Evolutionary conservation across 2,329 filamentous ascomycete genomes (phyloP), one percentile per base, ranked within the genome.

Genomic region (Domatiomyces globalis): DNA sequence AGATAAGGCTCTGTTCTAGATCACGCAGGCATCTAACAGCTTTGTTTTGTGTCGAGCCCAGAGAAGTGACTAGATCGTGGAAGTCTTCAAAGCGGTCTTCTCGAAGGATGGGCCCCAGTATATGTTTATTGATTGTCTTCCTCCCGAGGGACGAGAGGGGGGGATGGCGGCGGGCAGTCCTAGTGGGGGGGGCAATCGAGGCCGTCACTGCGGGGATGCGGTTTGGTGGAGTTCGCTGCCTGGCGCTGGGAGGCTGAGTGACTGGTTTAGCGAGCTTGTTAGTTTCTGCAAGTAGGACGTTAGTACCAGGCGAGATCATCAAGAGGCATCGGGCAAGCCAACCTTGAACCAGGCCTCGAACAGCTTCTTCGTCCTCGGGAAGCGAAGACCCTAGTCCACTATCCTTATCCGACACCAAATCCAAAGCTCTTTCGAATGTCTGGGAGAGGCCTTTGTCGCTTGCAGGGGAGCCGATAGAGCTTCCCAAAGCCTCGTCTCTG

Each of bases 11-110:
- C 78, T 95, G 95, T 70, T 96, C 90, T 48, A 96, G 77, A 69
- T 96, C 90, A 67, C 90, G 82, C 51, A 96, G 79, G 71, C 85
- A 95, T 66, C 85, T 81, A 63, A 96, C 92, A 62, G 92, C 81
- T 68, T 87, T 89, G 64, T 82, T 79, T 63, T 84, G 66, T 78
- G 76, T 46, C 87, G 87, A 58, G 88, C 81, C 58, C 20, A 60
- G 54, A 67, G 86, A 83, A 60, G 84, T 75, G 57, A 95, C 77
- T 61, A 95, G 79, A 47, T 83, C 75, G 65, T 87, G 83, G 67
- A 95, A 95, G 47, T 84, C 80, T 66, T 87, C 85, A 55, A 94
- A 76, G 29, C 77, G 74, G 19, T 80, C 69, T 63, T 89, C 84
- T 57, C 78, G 77, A 52, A 92, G 77, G 48, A 95, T 81, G 27